Evolutionary conservation across 108 stramenopile species (phyloP), one percentile per base, ranked within the genome.

Genomic region (Epithemia pelagica): DNA sequence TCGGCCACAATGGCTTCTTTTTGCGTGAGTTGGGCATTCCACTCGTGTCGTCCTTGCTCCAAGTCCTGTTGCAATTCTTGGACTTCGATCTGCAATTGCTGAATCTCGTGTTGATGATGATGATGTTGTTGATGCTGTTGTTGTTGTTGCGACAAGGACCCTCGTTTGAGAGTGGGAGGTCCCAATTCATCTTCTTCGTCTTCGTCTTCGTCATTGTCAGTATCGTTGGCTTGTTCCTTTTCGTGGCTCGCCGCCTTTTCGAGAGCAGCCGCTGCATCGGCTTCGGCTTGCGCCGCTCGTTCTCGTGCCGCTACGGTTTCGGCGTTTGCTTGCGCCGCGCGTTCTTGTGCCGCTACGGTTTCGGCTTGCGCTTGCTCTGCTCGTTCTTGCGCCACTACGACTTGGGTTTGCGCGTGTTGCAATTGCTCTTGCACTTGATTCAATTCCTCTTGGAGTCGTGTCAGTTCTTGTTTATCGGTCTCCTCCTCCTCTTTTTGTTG

Each of bases 201-300:
- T 5, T 46, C 37, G 37, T 46, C 37, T 5, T 46, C 37, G 37
- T 68, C 55, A 26, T 23, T 25, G 18, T 52, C 64, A n/a, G 33
- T 18, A 0, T 24, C 32, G 18, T 58, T 28, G 15, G 65, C 21
- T 33, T 65, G 24, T 21, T 59, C 30, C 1, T 30, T 15, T 15
- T 60, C 30, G 21, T 65, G 32, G 7, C 2, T 24, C n/a, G 59
- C 68, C 20, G 68, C 70, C n/a, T 52, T 32, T 23, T 71, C 53
- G 24, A 30, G 63, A 26, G 26, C 37, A 15, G 15, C 37, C 37
- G 37, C 15, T 32, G n/a, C n/a, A n/a, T 61, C 15, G 10, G 23
- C 31, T 61, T 29, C 26, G 28, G 61, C 10, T 29, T 8, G 29
- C 8, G 3, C 28, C 10, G 23, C 28, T 29, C 61, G n/a, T 23